Base-by-base conservation (phyloP, 306 rosid species). In the Vigna reflexopilosa region DNA sequence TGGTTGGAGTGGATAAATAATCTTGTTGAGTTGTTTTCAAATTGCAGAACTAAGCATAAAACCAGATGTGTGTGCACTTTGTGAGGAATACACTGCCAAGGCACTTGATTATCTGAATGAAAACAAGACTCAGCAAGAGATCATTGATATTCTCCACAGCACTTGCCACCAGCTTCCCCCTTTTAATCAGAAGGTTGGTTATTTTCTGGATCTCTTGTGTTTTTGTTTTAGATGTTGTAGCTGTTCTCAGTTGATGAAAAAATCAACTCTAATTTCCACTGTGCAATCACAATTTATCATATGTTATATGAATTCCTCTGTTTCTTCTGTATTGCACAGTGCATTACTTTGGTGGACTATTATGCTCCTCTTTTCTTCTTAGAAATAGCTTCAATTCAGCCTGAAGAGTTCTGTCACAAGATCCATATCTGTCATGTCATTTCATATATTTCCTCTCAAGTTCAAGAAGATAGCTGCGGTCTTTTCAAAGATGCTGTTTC, bases 281-380 rank as follows among this genome's bases (percentile, higher is more conserved):
- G 44, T 78, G 71, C 24, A 26, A 36, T 47, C 54, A 62, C 34
- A 40, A 67, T 47, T 55, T 81, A 30, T 66, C 6, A 15, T 20
- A 54, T 36, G 7, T 20, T 50, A 34, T 40, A 26, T 84, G 49
- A 75, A 70, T 47, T 82, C 50, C 45, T 50, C 34, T 45, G 22
- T 77, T 42, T 76, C 49, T n/a, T 80, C 32, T 65, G 57, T 58
- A 28, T 61, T 70, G 17, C 14, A 65, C 87, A 95, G 99, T 95
- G 99, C 83, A n/a, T 74, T 77, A 40, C 77, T 71, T 81, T 95
- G 88, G 99, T 95, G 88, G 90, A 93, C 84, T 81, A 88, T 70
- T 95, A 95, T 80, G 88, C 90, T 75, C 92, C 99, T 52, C 90
- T 93, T 65, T 86, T 95, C 89, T 95, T 95, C 87, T 51, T 76